phyloP scores from a whole-genome alignment of 1,284 basidiomycete genomes.

The Phellinidium pouzarii region DNA sequence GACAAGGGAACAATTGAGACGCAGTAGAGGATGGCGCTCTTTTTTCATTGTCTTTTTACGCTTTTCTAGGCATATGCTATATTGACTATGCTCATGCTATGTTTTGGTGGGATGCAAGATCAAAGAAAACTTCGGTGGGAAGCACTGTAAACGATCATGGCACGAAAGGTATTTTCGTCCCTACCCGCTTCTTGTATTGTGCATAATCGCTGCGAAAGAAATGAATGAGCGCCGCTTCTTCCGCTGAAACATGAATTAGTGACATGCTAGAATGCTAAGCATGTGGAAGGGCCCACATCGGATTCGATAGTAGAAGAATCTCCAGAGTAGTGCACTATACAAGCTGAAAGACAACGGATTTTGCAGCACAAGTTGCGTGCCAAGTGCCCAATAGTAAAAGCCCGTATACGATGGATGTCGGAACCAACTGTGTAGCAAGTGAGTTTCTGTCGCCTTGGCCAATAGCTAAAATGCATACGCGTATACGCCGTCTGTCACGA shows the following conservation, averaged over 20 bases:
- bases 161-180: conserved; percentile 71
- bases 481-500: conserved; percentile 86
- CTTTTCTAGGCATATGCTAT: conserved; percentile 10
- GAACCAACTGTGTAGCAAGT: conserved; percentile 54
- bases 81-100: conserved; percentile 10
- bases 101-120: background rate
- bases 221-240: conserved; percentile 63
- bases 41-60: conserved; percentile 1
- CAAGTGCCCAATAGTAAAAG: conserved; percentile 97
- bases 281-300: conserved; percentile 46
- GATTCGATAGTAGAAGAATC: conserved; percentile 84
- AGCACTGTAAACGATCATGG: conserved; percentile 27
- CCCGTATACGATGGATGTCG: conserved; percentile 96
- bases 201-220: conserved; percentile 84
- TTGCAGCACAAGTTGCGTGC: conserved; percentile 89
- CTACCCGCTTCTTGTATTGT: conserved; percentile 60
- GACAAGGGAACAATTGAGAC: conserved; percentile 60
- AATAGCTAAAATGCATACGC: conserved; percentile 41
- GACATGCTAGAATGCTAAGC: conserved; percentile 13
- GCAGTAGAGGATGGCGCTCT: conserved; percentile 1
- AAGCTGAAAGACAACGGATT: conserved; percentile 73
- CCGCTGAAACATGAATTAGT: conserved; percentile 38
- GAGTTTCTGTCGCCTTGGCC: background rate
- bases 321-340: conserved; percentile 64
- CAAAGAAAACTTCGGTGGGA: background rate